Evolutionary conservation across 2,329 filamentous ascomycete species (phyloP), one percentile per base, ranked within the genome.

Genomic region (Penicillium brasilianum): DNA sequence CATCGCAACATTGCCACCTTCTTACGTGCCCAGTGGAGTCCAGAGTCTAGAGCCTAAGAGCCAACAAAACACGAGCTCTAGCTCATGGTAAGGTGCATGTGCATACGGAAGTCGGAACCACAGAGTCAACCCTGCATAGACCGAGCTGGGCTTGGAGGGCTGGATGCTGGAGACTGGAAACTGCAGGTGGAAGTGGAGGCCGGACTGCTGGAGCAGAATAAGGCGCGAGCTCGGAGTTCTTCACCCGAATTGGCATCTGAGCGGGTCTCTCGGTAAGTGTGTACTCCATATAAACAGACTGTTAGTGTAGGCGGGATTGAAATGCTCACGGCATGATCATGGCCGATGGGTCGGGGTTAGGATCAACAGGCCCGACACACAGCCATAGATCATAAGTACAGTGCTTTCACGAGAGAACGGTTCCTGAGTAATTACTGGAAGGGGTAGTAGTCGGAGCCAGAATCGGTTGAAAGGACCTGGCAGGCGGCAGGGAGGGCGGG

Each of bases 221-320:
- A 20, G 18, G 39, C 43, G 13, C 22, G 43, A 28, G 13, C 43
- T 46, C 43, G 43, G 43, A 4, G 6, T 46, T 46, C 43, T 14
- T n/a, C 22, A 9, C 43, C 22, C n/a, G 43, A 46, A 28, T 53
- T 2, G 50, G 50, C 11, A n/a, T 28, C 20, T 41, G 20, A 36
- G 55, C 55, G 55, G 55, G 46, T 51, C 55, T 46, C 2, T 49
- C 46, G 34, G 44, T 50, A 57, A n/a, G n/a, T n/a, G n/a, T n/a
- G n/a, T n/a, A n/a, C n/a, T n/a, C n/a, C n/a, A n/a, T n/a, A n/a
- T n/a, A n/a, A 28, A 28, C 25, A 28, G 3, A 28, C 25, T 6
- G 25, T 28, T 3, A 28, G 25, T 28, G 25, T 28, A 6, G 25
- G 25, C 25, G 25, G 25, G 25, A 28, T 28, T 28, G 25, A 28